Base-by-base conservation (phyloP, 2,329 filamentous ascomycete species). In the Aspergillus sergii region DNA sequence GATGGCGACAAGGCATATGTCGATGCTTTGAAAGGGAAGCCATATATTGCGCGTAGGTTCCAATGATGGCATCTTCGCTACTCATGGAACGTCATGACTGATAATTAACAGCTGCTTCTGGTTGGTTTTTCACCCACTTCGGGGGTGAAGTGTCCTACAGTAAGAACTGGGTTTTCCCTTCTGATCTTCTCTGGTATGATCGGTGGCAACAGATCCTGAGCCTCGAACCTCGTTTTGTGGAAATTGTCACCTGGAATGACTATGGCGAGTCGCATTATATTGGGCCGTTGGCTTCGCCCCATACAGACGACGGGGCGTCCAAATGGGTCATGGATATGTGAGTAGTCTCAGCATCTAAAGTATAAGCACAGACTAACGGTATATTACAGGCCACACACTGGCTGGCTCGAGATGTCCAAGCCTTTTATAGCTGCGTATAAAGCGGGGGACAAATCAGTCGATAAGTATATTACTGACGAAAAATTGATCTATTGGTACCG, bases 201-300 rank as follows among this genome's bases (percentile, higher is more conserved):
- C 78, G 79, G 26, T 81, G 79, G 79, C 64, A 71, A 11, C 69
- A 81, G 60, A 78, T 85, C 23, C 66, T 84, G 12, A 67, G 71
- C 8, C 68, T 83, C n/a, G 73, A 78, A 19, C 83, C 84, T 19
- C 77, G 80, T 5, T 85, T 84, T 61, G 72, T 87, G 7, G 77
- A 83, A 63, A 81, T 83, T 50, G 71, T 82, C 12, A 80, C 80
- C 7, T 83, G 80, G 81, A 83, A 83, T 57, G 81, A 87, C 69
- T 86, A 83, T 56, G 85, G 85, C 39, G 85, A 86, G 68, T 84
- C 80, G 19, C 84, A 87, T 67, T 86, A 87, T 67, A 78, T 85
- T 21, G 83, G 81, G 0, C 84, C 83, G 1, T 70, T 85, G 23
- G 76, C 75, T 16, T 82, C 79, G 10, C 75, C 76, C 8, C 74